Base-by-base conservation (phyloP, 2,329 filamentous ascomycete genomes). In the Chrysoporthe puriensis region DNA sequence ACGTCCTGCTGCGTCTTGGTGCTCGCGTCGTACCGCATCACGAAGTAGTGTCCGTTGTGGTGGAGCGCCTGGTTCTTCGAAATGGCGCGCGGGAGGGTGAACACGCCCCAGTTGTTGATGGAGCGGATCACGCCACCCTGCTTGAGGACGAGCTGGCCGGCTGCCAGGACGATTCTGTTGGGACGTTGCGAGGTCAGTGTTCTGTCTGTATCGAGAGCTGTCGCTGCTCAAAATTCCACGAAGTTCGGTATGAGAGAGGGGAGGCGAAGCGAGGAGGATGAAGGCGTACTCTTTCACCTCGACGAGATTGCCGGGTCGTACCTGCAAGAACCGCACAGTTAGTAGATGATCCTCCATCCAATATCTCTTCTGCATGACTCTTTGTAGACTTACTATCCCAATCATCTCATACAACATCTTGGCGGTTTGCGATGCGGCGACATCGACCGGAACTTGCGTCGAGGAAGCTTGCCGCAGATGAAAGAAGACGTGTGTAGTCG, bases 341-440 rank as follows among this genome's bases (percentile, higher is more conserved):
- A 54, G 50, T 40, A 13, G 8, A 40, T 11, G 9, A 3, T 42
- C 13, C 16, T 43, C 50, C 42, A 21, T n/a, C 26, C 1, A 36
- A 1, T 44, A 18, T 36, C 4, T 13, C 1, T 14, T 1, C 11
- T 26, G 11, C 8, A 3, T 1, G 11, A 2, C 13, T 9, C 16
- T 9, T 60, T n/a, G 13, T 83, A 26, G 26, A 26, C 91, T 76
- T 83, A 97, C 96, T 82, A 97, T 91, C 79, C 92, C 96, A 80
- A 99, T 96, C 77, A 98, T 85, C 84, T 99, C 96, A 85, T 99
- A 99, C 82, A 99, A 84, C 96, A 99, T 97, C 72, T 79, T 85
- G 77, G 73, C 69, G 63, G 57, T 52, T 56, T 59, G 58, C 59
- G 59, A 32, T 70, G 66, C 63, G 61, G 50, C 69, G 50, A 61